Evolutionary conservation across 129 eudicot species (phyloP).

Genomic region (Artemisia argyi): DNA sequence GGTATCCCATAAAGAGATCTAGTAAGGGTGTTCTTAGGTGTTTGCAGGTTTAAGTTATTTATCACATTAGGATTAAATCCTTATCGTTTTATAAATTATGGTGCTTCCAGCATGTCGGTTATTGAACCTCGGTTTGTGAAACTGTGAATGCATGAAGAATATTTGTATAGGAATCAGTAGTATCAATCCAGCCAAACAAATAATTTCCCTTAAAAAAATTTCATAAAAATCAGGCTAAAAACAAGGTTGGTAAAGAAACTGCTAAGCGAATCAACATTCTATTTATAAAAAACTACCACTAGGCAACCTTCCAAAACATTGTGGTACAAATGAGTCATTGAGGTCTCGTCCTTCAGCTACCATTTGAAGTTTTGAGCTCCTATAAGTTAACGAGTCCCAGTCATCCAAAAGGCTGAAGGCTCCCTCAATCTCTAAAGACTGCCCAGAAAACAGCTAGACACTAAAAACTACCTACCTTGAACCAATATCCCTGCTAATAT

Average conservation of each 20-base stretch:
- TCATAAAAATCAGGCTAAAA: no score
- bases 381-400: neutral
- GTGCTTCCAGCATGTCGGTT: neutral
- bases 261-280: no score
- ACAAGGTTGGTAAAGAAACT: no score
- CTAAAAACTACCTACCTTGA: conserved; percentile 8
- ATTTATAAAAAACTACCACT: no score
- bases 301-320: no score
- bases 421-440: neutral
- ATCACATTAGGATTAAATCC: neutral
- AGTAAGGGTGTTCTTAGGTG: neutral
- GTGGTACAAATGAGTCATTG: no score
- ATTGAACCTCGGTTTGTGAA: neutral
- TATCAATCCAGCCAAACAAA: neutral
- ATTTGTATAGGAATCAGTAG: neutral
- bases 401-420: no score
- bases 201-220: no score
- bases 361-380: no score
- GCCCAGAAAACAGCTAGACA: conserved; percentile 6
- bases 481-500: conserved; percentile 6
- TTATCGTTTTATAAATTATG: neutral
- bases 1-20: neutral
- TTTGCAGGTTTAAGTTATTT: neutral
- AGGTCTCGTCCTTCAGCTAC: no score
- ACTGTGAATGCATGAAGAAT: neutral